Base-by-base conservation (phyloP, 1,284 basidiomycete species). In the Porodaedalea pini region DNA sequence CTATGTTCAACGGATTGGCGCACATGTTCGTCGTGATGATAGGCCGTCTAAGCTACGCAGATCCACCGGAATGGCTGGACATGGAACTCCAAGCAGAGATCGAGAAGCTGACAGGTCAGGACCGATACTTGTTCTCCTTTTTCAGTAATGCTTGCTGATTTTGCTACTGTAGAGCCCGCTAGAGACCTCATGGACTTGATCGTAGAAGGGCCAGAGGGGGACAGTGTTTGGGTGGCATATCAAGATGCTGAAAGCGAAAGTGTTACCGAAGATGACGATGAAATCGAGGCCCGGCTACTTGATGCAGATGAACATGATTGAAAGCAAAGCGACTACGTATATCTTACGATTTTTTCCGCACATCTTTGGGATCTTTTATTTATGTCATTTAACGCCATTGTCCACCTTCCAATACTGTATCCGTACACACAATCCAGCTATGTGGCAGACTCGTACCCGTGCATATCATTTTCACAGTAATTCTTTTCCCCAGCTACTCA, bases 1-100 rank as follows among this genome's bases (percentile, higher is more conserved):
- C 78, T 29, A 71, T 73, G 45, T 89, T 87, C 69, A 84, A 81
- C 62, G 85, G 85, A 19, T 69, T 90, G n/a, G 76, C 77, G n/a
- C 85, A 93, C 65, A 76, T 85, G 64, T 92, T 92, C 65, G 81
- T 86, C 34, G 82, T 90, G 7, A 81, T 84, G 3, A 79, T 94
- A 54, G 88, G 91, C 27, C 75, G 86, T 56, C 74, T 94, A 55
- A 83, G 84, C 54, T 93, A 84, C 63, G 84, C 85, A 2, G 82
- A 83, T 50, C 73, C 81, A 2, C 88, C 88, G 6, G 78, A 81
- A 31, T 87, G 82, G 77, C 67, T 88, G 29, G 73, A 77, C 15
- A 57, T 63, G 10, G 71, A 75, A 40, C 69, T 75, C n/a, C 76
- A 72, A 58, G 64, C 68, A 19, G 74, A 77, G 45, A 66, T 88